A percentile compares a stretch with the other conserved stretches of the same genome.
Evolutionary conservation across 441 rosid genomes (phyloP).

Genomic region (Kokia cookei): DNA sequence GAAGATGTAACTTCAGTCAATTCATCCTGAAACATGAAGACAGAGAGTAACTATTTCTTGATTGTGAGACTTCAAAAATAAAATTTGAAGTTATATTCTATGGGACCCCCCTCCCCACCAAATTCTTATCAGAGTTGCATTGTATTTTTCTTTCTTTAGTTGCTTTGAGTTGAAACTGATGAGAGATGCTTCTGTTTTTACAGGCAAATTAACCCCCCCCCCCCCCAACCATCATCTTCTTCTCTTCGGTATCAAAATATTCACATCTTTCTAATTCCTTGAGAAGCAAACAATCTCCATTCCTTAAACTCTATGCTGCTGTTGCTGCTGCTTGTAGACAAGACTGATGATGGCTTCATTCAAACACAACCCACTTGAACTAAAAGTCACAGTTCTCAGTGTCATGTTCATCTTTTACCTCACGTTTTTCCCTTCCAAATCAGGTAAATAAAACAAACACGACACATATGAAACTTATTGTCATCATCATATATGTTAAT

Average conservation of each 20-base stretch:
- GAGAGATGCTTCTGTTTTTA: background rate
- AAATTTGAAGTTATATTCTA: background rate
- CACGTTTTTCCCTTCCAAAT: conserved; percentile 14
- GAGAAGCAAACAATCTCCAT: conserved; percentile 1
- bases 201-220: background rate
- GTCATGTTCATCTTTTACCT: conserved; percentile 21
- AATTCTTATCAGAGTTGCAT: background rate
- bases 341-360: conserved; percentile 24
- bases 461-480: no score
- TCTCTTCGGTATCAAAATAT: background rate
- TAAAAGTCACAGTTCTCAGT: conserved; percentile 1
- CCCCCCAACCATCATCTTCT: background rate
- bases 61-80: conserved; percentile 16
- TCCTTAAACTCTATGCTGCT: background rate
- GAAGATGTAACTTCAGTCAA: conserved; percentile 26
- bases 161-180: background rate
- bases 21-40: conserved; percentile 18
- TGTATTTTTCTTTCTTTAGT: background rate
- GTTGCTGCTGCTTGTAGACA: background rate
- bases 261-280: background rate
- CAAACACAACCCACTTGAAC: background rate
- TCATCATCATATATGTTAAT: background rate
- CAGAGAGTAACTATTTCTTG: conserved; percentile 23
- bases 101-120: conserved; percentile 17
- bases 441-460: conserved; percentile 17